phyloP scores from a whole-genome alignment of 148 eudicot genomes.

The Rhododendron kiyosumense region DNA sequence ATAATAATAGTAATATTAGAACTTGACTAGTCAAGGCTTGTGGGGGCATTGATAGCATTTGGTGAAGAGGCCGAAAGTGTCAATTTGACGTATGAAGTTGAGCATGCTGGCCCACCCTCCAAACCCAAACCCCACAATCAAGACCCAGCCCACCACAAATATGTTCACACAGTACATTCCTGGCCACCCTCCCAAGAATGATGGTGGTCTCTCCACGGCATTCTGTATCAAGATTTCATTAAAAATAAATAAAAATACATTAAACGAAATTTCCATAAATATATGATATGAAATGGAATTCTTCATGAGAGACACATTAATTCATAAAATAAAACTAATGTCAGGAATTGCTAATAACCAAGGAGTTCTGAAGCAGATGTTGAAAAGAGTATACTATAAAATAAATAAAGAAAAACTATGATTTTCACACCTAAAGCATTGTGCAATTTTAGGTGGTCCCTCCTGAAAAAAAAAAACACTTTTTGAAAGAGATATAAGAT shows the following conservation, averaged over 20 bases:
- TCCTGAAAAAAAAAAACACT: too few species aligned
- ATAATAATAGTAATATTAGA: not conserved
- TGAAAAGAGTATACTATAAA: not conserved
- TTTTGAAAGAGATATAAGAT: too few species aligned
- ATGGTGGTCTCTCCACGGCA: constrained; percentile 76
- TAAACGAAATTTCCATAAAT: not conserved
- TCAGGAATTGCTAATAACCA: not conserved
- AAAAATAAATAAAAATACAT: not conserved
- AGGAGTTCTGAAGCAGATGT: not conserved
- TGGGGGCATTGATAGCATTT: constrained; percentile 89
- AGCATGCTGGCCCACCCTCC: constrained; percentile 93
- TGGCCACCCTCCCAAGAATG: constrained; percentile 64
- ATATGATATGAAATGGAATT: not conserved
- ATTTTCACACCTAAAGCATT: not conserved
- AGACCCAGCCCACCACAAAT: constrained; percentile 76
- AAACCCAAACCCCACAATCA: constrained; percentile 75
- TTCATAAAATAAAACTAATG: too few species aligned
- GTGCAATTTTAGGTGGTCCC: not conserved
- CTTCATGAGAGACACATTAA: not conserved
- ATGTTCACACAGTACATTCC: constrained; percentile 58
- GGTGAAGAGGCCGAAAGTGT: constrained; percentile 76
- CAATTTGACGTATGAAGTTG: constrained; percentile 63
- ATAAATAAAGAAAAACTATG: not conserved
- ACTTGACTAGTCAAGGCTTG: constrained; percentile 24
- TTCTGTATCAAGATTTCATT: constrained; percentile 32